Evolutionary conservation across 1,139 yeast genomes (phyloP).

Genomic region (Blastobotrys serpentis): DNA sequence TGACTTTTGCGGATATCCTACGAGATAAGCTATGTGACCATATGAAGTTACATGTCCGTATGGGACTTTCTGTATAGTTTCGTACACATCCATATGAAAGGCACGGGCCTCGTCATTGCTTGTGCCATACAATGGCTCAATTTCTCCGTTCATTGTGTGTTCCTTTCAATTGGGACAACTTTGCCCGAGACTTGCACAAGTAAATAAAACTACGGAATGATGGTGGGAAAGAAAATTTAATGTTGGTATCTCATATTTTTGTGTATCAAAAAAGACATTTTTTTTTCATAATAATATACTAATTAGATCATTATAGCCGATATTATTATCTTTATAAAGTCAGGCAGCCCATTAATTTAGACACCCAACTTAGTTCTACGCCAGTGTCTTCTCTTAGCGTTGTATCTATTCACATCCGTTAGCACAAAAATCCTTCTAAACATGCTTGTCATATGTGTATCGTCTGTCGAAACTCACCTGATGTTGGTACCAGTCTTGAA

Average conservation of each 20-base stretch:
- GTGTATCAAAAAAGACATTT: not conserved
- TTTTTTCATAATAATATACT: slow-evolving; percentile 4
- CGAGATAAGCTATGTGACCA: slow-evolving; percentile 67
- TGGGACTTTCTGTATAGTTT: slow-evolving; percentile 55
- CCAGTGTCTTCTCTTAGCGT: slow-evolving; percentile 99
- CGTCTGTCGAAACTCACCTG: slow-evolving; percentile 53
- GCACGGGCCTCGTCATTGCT: slow-evolving; percentile 36
- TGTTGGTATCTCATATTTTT: too few species aligned
- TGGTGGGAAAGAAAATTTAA: too few species aligned
- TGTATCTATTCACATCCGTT: slow-evolving; percentile 52
- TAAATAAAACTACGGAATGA: too few species aligned
- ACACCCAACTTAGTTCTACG: slow-evolving; percentile 99
- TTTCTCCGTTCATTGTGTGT: too few species aligned
- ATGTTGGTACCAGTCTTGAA: slow-evolving; percentile 97
- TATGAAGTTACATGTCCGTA: slow-evolving; percentile 66
- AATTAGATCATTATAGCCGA: slow-evolving; percentile 8
- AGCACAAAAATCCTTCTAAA: not conserved
- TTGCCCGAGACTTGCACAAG: too few species aligned
- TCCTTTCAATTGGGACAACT: too few species aligned
- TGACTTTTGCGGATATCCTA: slow-evolving; percentile 63
- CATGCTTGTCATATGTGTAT: too few species aligned
- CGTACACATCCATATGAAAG: slow-evolving; percentile 62
- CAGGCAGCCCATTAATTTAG: slow-evolving; percentile 46
- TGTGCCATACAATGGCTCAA: slow-evolving; percentile 1
- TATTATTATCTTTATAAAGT: slow-evolving; percentile 11